Conservation (phyloP, 768 basidiomycete genomes). For the Paxillus ammoniavirescens region DNA sequence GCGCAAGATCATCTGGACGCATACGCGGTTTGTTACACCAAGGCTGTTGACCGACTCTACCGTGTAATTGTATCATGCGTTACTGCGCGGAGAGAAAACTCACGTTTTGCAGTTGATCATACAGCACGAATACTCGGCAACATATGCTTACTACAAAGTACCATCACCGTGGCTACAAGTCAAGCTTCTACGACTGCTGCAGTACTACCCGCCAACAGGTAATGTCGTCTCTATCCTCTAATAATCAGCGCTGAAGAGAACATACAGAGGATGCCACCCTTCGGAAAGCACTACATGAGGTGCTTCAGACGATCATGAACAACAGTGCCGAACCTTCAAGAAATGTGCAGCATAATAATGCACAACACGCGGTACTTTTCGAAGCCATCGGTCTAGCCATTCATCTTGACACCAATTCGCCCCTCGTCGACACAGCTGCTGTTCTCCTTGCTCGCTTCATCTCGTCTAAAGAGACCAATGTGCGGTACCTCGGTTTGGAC, state of each 20-base stretch:
- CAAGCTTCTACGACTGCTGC: conserved; percentile 86
- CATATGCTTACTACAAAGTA: conserved; percentile 97
- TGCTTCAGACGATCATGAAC: conserved; percentile 88
- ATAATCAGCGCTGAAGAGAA: conserved; percentile 5
- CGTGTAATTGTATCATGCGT: conserved; percentile 47
- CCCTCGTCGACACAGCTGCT: conserved; percentile 84
- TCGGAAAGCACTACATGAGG: conserved; percentile 71
- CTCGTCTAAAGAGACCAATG: conserved; percentile 97
- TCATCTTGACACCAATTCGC: conserved; percentile 89
- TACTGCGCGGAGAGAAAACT: conserved; percentile 8
- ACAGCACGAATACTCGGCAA: conserved; percentile 82
- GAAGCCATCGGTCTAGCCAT: conserved; percentile 97
- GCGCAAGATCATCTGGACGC: conserved; percentile 93
- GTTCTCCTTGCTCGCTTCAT: conserved; percentile 94
- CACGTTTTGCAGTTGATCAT: conserved; percentile 67
- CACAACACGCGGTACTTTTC: conserved; percentile 96
- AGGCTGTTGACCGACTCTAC: conserved; percentile 87
- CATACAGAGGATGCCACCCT: conserved; percentile 80
- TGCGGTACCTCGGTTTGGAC: conserved; percentile 94
- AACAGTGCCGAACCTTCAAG: conserved; percentile 87
- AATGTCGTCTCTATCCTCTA: conserved; percentile 19
- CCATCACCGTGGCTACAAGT: conserved; percentile 98
- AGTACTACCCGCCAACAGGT: conserved; percentile 97
- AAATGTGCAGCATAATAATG: conserved; percentile 98
- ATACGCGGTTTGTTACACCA: conserved; percentile 89